Percentiles rank a stretch among this genome's conserved stretches.
Conservation (phyloP, 2,329 filamentous ascomycete genomes). For the Aspergillus neoniger region DNA sequence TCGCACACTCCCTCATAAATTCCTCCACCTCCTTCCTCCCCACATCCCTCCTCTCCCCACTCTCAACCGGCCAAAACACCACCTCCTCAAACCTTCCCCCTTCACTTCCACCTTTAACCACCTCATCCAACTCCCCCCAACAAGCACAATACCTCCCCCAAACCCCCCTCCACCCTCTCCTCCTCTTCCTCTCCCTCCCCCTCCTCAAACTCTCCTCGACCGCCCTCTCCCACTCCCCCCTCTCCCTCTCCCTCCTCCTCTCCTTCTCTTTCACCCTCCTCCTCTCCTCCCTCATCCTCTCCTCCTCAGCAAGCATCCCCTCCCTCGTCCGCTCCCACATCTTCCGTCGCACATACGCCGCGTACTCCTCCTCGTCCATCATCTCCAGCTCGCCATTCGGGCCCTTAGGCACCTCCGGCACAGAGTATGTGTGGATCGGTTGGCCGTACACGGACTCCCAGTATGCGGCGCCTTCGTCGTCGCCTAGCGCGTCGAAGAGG, state of each 20-base stretch:
- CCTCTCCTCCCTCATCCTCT: slow-evolving; percentile 58
- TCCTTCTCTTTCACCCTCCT: slow-evolving; percentile 49
- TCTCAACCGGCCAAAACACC: slow-evolving; percentile 73
- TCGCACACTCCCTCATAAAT: slow-evolving; percentile 66
- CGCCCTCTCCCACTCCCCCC: slow-evolving; percentile 55
- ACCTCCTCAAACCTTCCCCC: slow-evolving; percentile 37
- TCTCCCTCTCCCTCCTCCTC: slow-evolving; percentile 31
- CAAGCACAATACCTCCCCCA: slow-evolving; percentile 66
- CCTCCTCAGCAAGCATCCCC: slow-evolving; percentile 75
- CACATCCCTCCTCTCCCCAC: slow-evolving; percentile 60
- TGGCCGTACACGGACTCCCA: slow-evolving; percentile 98
- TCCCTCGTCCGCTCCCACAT: slow-evolving; percentile 98
- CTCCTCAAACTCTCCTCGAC: slow-evolving; percentile 70
- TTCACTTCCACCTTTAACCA: slow-evolving; percentile 13
- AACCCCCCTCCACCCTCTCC: slow-evolving; percentile 52
- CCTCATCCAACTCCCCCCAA: slow-evolving; percentile 59
- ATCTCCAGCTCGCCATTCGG: slow-evolving; percentile 65
- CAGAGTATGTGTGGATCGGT: slow-evolving; percentile 78
- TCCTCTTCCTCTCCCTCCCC: slow-evolving; percentile 61
- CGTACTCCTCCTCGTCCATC: slow-evolving; percentile 94
- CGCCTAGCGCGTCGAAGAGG: slow-evolving; percentile 93
- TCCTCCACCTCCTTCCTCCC: slow-evolving; percentile 62
- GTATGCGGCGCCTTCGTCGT: slow-evolving; percentile 92
- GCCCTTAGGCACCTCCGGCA: slow-evolving; percentile 51
- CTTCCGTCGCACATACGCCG: slow-evolving; percentile 74